Evolutionary conservation across 176 grass and related monocot species (phyloP).

Genomic region (Guadua angustifolia): DNA sequence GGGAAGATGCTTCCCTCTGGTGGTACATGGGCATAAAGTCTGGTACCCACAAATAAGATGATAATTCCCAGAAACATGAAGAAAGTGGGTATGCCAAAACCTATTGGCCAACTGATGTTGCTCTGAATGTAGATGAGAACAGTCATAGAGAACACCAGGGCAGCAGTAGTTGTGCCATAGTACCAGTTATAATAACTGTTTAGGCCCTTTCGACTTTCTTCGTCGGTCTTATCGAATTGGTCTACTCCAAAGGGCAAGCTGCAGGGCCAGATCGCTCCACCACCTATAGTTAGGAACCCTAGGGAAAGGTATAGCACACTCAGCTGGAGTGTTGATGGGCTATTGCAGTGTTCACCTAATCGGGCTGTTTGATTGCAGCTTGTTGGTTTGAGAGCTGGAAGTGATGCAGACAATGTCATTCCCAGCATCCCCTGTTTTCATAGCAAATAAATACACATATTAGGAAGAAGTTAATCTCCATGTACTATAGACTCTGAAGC

Average conservation of each 20-base stretch:
- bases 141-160: constrained; percentile 54
- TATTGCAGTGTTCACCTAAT: constrained; percentile 25
- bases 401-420: constrained; percentile 43
- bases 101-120: constrained; percentile 67
- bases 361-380: constrained; percentile 32
- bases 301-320: constrained; percentile 59
- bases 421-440: constrained; percentile 49
- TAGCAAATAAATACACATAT: constrained; percentile 15
- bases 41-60: constrained; percentile 57
- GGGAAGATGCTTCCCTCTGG: constrained; percentile 67
- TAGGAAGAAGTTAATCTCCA: constrained; percentile 11
- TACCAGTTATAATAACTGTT: constrained; percentile 70
- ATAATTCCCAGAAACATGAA: constrained; percentile 54
- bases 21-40: constrained; percentile 60
- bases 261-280: constrained; percentile 57
- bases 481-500: neutral
- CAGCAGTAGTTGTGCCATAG: constrained; percentile 54
- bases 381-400: constrained; percentile 44
- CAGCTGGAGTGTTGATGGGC: constrained; percentile 57
- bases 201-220: constrained; percentile 49
- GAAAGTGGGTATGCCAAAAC: constrained; percentile 62
- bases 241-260: constrained; percentile 68
- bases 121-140: constrained; percentile 67
- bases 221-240: constrained; percentile 54
- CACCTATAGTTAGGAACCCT: constrained; percentile 53